A percentile compares a stretch with the other conserved stretches of the same genome.
phyloP scores from a whole-genome alignment of 192 early-diverging fungal genomes.

The Pilobolus umbonatus region DNA sequence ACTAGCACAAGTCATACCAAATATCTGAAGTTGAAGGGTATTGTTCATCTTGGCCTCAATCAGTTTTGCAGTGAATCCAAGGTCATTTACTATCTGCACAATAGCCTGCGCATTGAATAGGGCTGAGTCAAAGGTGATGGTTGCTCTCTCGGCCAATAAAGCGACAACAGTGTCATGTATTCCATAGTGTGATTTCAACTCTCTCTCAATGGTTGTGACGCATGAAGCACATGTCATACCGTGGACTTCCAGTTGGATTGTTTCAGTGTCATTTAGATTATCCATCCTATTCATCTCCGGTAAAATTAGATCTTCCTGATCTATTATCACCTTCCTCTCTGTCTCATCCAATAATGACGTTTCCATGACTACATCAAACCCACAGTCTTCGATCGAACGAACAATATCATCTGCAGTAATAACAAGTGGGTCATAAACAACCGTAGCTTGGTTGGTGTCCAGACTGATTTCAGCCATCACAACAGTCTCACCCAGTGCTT shows the following conservation, averaged over 20 bases:
- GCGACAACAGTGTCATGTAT: conserved; percentile 53
- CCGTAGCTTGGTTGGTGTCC: conserved; percentile 35
- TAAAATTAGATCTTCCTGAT: neutral
- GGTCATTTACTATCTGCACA: conserved; percentile 61
- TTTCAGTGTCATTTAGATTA: conserved; percentile 41
- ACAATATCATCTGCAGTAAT: conserved; percentile 1
- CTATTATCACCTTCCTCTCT: neutral
- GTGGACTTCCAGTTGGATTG: conserved; percentile 71
- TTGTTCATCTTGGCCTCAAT: conserved; percentile 31
- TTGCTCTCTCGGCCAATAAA: conserved; percentile 70
- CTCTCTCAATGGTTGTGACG: conserved; percentile 70
- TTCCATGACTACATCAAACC: conserved; percentile 16
- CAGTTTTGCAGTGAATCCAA: conserved; percentile 73
- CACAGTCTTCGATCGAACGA: conserved; percentile 14
- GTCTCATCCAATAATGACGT: neutral
- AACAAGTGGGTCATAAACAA: neutral
- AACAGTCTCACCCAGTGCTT: conserved; percentile 48
- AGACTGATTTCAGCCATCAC: conserved; percentile 39
- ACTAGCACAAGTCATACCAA: conserved; percentile 85
- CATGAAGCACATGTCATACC: conserved; percentile 90
- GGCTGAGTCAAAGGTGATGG: conserved; percentile 62
- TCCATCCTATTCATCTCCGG: neutral
- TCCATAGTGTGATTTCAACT: conserved; percentile 48
- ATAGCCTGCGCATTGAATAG: conserved; percentile 40
- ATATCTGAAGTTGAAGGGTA: conserved; percentile 30